Base-by-base conservation (phyloP, 257 asterid genomes). In the Cruciata laevipes region DNA sequence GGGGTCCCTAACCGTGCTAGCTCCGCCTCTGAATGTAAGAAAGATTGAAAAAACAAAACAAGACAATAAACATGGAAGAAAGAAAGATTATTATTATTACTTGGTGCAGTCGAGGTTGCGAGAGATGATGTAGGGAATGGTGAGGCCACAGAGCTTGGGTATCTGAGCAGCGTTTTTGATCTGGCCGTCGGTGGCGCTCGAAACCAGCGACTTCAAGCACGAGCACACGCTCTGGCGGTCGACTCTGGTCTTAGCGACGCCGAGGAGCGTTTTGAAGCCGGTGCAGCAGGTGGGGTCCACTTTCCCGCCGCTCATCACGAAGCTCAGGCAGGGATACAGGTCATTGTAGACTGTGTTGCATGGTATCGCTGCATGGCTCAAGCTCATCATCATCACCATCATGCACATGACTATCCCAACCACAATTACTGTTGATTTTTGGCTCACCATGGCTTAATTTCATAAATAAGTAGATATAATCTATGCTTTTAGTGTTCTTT, bases 71-170 rank as follows among this genome's bases (percentile, higher is more conserved):
- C 9, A 35, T 7, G 1, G 10, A 58, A 58, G 18, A 2, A 13
- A 9, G 17, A 24, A 60, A 16, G 24, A 20, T 11, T 0, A n/a
- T 27, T 27, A 27, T 27, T 1, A 21, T 17, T 69, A 69, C 73
- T 59, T 60, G 33, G 73, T 11, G 61, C 73, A 69, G 49, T 69
- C 51, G 8, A 69, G 23, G 14, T 69, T 37, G 25, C 73, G 73
- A 9, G 73, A 38, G 32, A 69, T 69, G 1, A 13, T 13, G 31
- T 40, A 44, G 11, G 61, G 73, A 53, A 69, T 21, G 2, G 12
- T 18, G 9, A 69, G 60, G 4, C 60, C 60, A 13, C 73, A 69
- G 1, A 30, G 44, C 32, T 44, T 47, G 8, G 73, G 73, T 14
- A 69, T 60, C 10, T n/a, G 21, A 6, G 44, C 49, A 13, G 73